A percentile compares a stretch with the other conserved stretches of the same genome.
These are phyloP conservation scores for Spongiforma sp. DNA, from an alignment of 1,284 basidiomycete species.

Conservation along the genomic window DNA sequence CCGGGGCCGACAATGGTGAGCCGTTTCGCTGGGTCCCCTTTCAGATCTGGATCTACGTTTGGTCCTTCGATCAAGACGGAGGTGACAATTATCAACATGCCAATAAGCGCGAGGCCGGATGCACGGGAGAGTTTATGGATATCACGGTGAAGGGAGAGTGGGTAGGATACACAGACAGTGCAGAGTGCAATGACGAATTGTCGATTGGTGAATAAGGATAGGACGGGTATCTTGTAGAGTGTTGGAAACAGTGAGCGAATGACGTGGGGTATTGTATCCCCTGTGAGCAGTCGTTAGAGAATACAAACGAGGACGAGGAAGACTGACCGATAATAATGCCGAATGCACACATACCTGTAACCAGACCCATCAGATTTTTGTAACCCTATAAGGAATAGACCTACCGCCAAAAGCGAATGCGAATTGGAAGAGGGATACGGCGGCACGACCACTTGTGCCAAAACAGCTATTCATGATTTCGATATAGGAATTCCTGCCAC, in stretches of 20 bases:
- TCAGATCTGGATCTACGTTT: conserved; percentile 78
- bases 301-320: conserved; percentile 40
- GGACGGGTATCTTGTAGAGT: conserved; percentile 70
- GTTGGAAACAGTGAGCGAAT: conserved; percentile 86
- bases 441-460: conserved; percentile 85
- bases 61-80: conserved; percentile 90
- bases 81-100: conserved; percentile 94
- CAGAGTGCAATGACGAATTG: conserved; percentile 88
- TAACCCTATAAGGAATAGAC: conserved; percentile 29
- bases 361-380: conserved; percentile 6
- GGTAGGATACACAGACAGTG: conserved; percentile 91
- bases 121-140: conserved; percentile 97
- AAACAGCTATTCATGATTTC: conserved; percentile 98
- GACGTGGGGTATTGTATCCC: conserved; percentile 97
- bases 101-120: conserved; percentile 86
- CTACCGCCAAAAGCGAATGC: conserved; percentile 95
- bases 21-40: conserved; percentile 74
- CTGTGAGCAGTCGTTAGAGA: conserved; percentile 38
- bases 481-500: conserved; percentile 92
- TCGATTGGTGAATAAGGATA: conserved; percentile 83
- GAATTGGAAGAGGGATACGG: conserved; percentile 98
- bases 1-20: conserved; percentile 79
- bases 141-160: conserved; percentile 94
- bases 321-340: conserved; percentile 84
- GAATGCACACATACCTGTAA: conserved; percentile 91